phyloP scores from a whole-genome alignment of 1,139 yeast genomes.

The Geotrichum europaeum region DNA sequence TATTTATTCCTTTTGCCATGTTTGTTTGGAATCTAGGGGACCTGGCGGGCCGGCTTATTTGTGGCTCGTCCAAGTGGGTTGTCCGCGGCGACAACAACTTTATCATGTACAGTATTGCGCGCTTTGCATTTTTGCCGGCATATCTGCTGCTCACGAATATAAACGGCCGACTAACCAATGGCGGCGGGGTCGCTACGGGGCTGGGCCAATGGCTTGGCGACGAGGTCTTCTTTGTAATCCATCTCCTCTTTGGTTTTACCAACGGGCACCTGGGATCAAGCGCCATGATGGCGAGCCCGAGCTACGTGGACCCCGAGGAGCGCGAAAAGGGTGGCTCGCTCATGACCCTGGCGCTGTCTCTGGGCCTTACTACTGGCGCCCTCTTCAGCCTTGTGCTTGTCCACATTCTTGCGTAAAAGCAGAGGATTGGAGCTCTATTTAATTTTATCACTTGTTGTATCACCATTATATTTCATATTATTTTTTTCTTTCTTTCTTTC shows the following conservation, averaged over 20 bases:
- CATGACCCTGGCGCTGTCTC: slow-evolving; percentile 67
- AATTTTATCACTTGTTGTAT: not conserved
- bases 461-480: not conserved
- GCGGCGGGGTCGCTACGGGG: not conserved
- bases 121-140: slow-evolving; percentile 49
- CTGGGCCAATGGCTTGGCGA: slow-evolving; percentile 49
- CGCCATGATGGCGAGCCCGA: slow-evolving; percentile 74
- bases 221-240: slow-evolving; percentile 58
- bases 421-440: not conserved
- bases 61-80: slow-evolving; percentile 32
- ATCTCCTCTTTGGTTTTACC: slow-evolving; percentile 73
- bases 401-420: not conserved
- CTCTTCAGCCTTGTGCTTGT: slow-evolving; percentile 58
- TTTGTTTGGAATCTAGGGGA: slow-evolving; percentile 90
- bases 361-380: slow-evolving; percentile 76
- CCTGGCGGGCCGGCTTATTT: slow-evolving; percentile 62
- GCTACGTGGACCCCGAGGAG: slow-evolving; percentile 52
- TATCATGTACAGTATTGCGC: slow-evolving; percentile 23
- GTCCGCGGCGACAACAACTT: slow-evolving; percentile 20
- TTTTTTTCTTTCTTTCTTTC: no score
- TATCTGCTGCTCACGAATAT: slow-evolving; percentile 46
- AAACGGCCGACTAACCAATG: slow-evolving; percentile 1
- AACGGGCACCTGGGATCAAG: slow-evolving; percentile 83
- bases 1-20: slow-evolving; percentile 71
- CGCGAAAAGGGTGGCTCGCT: slow-evolving; percentile 94